Percentiles rank a stretch among this genome's conserved stretches.
These are phyloP conservation scores for Kodamaea fungicola DNA, from an alignment of 1,139 yeast species.

Conservation along the genomic window DNA sequence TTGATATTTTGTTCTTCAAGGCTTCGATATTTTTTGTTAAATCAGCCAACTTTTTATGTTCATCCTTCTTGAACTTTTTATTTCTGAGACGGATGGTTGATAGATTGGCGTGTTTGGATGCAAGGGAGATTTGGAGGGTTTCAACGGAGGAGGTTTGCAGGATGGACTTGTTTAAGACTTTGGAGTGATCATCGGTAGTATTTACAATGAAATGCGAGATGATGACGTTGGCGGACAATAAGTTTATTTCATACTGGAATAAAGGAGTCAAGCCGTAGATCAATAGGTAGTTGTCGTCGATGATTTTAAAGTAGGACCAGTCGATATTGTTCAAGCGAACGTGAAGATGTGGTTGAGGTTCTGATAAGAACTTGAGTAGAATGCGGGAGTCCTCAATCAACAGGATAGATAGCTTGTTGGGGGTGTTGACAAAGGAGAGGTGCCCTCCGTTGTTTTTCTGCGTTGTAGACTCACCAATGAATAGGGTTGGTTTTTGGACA, in stretches of 20 bases:
- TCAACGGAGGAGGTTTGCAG: slow-evolving; percentile 47
- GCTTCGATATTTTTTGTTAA: slow-evolving; percentile 57
- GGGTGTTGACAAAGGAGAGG: slow-evolving; percentile 13
- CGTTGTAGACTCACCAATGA: slow-evolving; percentile 15
- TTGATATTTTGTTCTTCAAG: slow-evolving; percentile 47
- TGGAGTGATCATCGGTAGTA: slow-evolving; percentile 27
- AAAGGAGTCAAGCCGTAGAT: slow-evolving; percentile 66
- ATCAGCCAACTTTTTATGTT: slow-evolving; percentile 51
- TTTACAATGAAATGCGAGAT: slow-evolving; percentile 28
- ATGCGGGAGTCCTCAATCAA: slow-evolving; percentile 34
- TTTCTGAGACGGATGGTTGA: slow-evolving; percentile 47
- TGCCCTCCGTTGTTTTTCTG: slow-evolving; percentile 15
- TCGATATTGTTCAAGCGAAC: slow-evolving; percentile 56
- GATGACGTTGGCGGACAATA: slow-evolving; percentile 36
- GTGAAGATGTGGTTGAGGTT: neutral
- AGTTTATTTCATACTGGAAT: slow-evolving; percentile 65
- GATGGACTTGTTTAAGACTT: slow-evolving; percentile 32
- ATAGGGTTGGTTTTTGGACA: slow-evolving; percentile 38
- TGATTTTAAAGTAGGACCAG: slow-evolving; percentile 52
- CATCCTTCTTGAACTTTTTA: slow-evolving; percentile 62
- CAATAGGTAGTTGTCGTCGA: slow-evolving; percentile 36
- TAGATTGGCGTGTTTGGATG: slow-evolving; percentile 56
- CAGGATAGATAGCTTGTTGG: slow-evolving; percentile 21
- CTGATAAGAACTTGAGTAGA: slow-evolving; percentile 32
- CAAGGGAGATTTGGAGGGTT: slow-evolving; percentile 61